phyloP scores from a whole-genome alignment of 2,329 filamentous ascomycete genomes.

The Stachybotrys chlorohalonatus region DNA sequence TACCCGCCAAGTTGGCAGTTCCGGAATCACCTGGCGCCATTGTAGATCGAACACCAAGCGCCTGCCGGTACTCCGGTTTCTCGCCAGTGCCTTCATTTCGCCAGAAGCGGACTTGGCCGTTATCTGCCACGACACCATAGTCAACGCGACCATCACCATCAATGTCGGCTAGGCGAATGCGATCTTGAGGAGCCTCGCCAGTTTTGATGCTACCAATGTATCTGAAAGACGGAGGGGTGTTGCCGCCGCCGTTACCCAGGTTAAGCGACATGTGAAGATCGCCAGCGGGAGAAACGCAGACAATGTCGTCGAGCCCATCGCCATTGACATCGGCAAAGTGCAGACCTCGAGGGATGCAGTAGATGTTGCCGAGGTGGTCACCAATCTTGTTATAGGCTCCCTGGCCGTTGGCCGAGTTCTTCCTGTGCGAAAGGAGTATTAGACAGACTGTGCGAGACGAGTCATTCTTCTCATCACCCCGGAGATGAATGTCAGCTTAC shows the following conservation, averaged over 20 bases:
- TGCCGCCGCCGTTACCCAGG: slow-evolving; percentile 3
- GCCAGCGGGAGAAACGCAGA: slow-evolving; percentile 2
- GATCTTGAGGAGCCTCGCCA: neutral
- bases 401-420: neutral
- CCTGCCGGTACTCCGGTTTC: slow-evolving; percentile 20
- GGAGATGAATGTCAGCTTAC: neutral
- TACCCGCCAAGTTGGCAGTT: no score
- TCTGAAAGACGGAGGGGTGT: slow-evolving; percentile 1
- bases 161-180: slow-evolving; percentile 6
- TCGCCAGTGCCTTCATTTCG: slow-evolving; percentile 3
- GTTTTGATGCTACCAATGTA: neutral
- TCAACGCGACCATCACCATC: slow-evolving; percentile 5
- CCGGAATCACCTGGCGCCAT: no score
- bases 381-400: slow-evolving; percentile 1
- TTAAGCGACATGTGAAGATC: slow-evolving; percentile 2
- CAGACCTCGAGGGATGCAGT: slow-evolving; percentile 3
- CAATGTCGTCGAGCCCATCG: slow-evolving; percentile 3
- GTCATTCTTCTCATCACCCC: no score
- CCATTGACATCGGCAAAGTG: slow-evolving; percentile 6
- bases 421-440: neutral
- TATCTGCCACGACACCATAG: slow-evolving; percentile 4
- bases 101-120: slow-evolving; percentile 2
- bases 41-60: slow-evolving; percentile 7
- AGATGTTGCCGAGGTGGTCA: slow-evolving; percentile 1
- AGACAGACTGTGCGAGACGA: no score